A percentile compares a stretch with the other conserved stretches of the same genome.
phyloP scores from a whole-genome alignment of 139 green algal genomes.

The Eudorina sp. region DNA sequence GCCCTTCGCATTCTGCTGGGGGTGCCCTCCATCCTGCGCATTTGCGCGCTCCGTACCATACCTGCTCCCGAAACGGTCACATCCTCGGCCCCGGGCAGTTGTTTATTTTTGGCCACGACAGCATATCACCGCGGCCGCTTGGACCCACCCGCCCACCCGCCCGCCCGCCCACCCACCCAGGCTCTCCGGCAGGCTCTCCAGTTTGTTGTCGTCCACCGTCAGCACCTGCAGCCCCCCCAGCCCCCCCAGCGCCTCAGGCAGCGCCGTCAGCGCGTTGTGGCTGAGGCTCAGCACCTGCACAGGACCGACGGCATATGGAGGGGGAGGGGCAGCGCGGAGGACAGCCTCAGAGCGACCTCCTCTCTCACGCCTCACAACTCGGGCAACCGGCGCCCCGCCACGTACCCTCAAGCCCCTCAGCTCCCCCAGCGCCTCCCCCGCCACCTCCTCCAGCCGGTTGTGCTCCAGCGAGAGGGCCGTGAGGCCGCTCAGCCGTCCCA shows the following conservation, averaged over 20 bases:
- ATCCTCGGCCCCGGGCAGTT: no score
- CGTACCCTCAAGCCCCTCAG: background rate
- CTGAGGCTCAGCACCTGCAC: slow-evolving; percentile 7
- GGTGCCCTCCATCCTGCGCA: no score
- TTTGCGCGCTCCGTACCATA: no score
- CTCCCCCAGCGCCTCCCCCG: background rate
- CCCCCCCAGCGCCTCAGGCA: slow-evolving; percentile 4
- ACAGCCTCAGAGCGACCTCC: no score
- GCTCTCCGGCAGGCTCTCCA: slow-evolving; percentile 20
- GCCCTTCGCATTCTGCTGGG: no score
- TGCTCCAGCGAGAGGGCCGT: background rate
- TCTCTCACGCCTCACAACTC: no score
- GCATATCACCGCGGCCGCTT: no score
- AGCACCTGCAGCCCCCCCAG: slow-evolving; percentile 25
- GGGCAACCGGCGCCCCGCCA: no score
- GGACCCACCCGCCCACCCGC: background rate
- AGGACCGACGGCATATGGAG: no score
- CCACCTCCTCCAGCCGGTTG: background rate
- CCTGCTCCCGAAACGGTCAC: no score
- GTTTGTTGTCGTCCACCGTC: slow-evolving; percentile 26
- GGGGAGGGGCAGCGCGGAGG: no score
- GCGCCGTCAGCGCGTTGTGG: slow-evolving; percentile 2
- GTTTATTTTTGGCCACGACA: no score
- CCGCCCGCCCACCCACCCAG: slow-evolving; percentile 16
- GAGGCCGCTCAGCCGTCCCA: background rate